Base-by-base conservation (phyloP, 768 basidiomycete species). In the Ephemerocybe angulata region DNA sequence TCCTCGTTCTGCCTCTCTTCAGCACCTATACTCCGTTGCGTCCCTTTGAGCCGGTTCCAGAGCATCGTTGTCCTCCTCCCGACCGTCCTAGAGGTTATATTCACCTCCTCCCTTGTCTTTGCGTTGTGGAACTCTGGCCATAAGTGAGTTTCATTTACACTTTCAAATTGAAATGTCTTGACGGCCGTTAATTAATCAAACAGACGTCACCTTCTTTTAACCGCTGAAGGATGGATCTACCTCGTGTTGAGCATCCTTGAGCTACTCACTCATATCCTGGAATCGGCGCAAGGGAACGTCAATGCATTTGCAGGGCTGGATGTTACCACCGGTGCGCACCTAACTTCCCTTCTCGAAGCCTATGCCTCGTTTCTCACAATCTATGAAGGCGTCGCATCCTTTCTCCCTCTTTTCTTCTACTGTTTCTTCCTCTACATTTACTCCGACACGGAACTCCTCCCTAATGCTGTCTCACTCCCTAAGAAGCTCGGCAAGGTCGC, bases 1-100 rank as follows among this genome's bases (percentile, higher is more conserved):
- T 54, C 53, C 53, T 33, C 52, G 13, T 78, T 83, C 63, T 92
- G 89, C 70, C 73, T 91, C 58, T 90, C 90, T 28, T 72, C 81
- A 33, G 81, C 84, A 55, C 70, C 86, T 37, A 87, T 83, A 58
- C 80, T 92, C 58, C 89, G 89, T 56, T 92, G 89, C 65, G 68
- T 79, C 58, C 74, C 77, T 41, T 75, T 87, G 54, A 71, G 75
- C 50, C 62, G 55, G 46, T 60, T 71, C 24, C 69, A 90, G 68
- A 76, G 72, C 52, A 67, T 71, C 31, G 61, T 78, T 37, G 69
- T 90, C 52, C 68, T 88, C 58, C 76, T 89, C 56, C 87, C 88
- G 28, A 76, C 84, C 17, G 80, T 70, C 37, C 64, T 90, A 50
- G 88, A 90, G 68, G 67, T 82, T 57, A 62, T 90, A 35, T 81